These are phyloP conservation scores for Wickerhamiella bombiphila DNA, from an alignment of 805 yeast species.

Conservation along the genomic window DNA sequence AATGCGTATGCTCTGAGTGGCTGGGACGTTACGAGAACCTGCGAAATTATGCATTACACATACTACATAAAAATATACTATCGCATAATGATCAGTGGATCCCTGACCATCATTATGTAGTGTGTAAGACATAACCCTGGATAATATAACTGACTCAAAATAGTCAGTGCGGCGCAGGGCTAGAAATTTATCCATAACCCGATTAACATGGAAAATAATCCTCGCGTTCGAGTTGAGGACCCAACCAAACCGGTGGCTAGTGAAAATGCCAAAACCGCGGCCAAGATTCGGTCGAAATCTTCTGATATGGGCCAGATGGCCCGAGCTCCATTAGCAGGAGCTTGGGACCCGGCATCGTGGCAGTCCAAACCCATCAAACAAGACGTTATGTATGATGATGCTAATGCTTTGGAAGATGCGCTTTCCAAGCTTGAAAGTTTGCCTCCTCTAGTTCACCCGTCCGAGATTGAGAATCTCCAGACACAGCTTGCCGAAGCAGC, in stretches of 20 bases:
- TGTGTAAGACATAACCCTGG: no score
- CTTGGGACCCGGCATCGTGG: slow-evolving; percentile 31
- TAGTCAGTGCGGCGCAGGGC: no score
- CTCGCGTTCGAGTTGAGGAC: slow-evolving; percentile 20
- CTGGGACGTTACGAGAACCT: no score
- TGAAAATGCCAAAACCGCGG: slow-evolving; percentile 26
- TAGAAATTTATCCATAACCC: no score
- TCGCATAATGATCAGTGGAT: no score
- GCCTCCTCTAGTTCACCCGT: slow-evolving; percentile 30
- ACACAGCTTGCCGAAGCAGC: slow-evolving; percentile 28
- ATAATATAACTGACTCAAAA: no score
- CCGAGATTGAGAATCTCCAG: slow-evolving; percentile 25
- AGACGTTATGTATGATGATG: slow-evolving; percentile 30
- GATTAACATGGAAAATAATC: no score
- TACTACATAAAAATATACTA: no score
- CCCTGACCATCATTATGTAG: no score
- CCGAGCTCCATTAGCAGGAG: slow-evolving; percentile 10
- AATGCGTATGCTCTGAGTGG: no score
- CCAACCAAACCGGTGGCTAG: slow-evolving; percentile 26
- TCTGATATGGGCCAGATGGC: slow-evolving; percentile 12
- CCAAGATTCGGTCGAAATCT: slow-evolving; percentile 26
- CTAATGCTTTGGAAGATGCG: slow-evolving; percentile 25
- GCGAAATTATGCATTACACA: no score
- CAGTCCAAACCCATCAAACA: slow-evolving; percentile 30
- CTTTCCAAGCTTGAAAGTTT: slow-evolving; percentile 28